These are phyloP conservation scores for Puccinia novopanici DNA, from an alignment of 1,284 basidiomycete species.

Conservation along the genomic window DNA sequence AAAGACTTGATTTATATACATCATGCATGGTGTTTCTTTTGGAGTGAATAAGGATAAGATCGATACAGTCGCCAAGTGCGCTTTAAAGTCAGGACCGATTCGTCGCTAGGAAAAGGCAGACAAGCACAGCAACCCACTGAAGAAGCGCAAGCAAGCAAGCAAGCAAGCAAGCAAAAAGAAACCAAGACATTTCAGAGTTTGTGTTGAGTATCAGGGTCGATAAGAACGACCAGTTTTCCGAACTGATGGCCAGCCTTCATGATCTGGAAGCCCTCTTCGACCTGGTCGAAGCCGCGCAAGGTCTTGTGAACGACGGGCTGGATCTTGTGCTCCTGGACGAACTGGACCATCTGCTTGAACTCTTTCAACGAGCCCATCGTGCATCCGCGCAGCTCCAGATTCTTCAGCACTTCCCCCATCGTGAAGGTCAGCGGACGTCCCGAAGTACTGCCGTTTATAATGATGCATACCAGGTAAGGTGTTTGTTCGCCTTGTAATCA, in stretches of 20 bases:
- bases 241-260: constrained; percentile 42
- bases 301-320: constrained; percentile 21
- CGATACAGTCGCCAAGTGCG: too few relatives aligned
- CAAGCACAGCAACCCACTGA: too few relatives aligned
- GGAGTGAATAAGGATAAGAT: too few relatives aligned
- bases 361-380: constrained; percentile 44
- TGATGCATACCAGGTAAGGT: too few relatives aligned
- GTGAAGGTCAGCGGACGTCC: constrained; percentile 23
- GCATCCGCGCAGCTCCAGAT: constrained; percentile 21
- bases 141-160: too few relatives aligned
- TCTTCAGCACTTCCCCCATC: constrained; percentile 39
- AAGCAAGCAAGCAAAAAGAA: too few relatives aligned
- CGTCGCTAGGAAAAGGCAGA: too few relatives aligned
- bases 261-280: constrained; percentile 39
- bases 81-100: too few relatives aligned
- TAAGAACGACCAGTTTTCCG: constrained; percentile 40
- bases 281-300: constrained; percentile 17
- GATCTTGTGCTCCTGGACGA: constrained; percentile 34
- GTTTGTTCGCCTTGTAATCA: not conserved
- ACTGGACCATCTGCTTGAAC: constrained; percentile 43
- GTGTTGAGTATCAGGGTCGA: not conserved
- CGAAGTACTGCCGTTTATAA: constrained; percentile 23
- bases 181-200: too few relatives aligned
- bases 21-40: too few relatives aligned
- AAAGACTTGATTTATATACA: too few relatives aligned